These are phyloP conservation scores for Mycoemilia scoparia DNA, from an alignment of 192 early-diverging fungal genomes.

Conservation along the genomic window DNA sequence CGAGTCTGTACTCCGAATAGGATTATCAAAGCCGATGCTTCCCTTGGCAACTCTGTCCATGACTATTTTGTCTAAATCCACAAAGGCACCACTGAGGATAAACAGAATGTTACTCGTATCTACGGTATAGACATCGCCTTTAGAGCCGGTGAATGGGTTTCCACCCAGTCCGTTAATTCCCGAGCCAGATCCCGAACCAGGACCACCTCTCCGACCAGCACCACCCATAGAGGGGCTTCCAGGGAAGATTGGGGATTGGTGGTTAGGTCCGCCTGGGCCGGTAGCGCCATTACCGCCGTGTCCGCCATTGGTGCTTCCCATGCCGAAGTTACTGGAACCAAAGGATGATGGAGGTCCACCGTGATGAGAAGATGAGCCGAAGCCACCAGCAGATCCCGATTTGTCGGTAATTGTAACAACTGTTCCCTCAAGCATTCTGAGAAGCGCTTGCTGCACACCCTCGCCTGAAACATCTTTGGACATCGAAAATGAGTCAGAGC, in stretches of 20 bases:
- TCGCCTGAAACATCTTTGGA: constrained; percentile 81
- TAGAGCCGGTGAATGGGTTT: constrained; percentile 17
- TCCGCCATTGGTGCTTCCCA: no score
- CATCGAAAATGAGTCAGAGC: constrained; percentile 49
- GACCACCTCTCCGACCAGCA: neutral
- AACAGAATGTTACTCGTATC: constrained; percentile 86
- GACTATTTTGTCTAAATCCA: constrained; percentile 66
- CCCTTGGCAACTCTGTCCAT: constrained; percentile 60
- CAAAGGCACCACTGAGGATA: constrained; percentile 76
- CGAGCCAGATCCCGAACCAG: constrained; percentile 6
- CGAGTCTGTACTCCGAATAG: constrained; percentile 12
- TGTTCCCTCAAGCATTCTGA: constrained; percentile 80
- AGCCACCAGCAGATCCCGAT: constrained; percentile 33
- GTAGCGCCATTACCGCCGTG: no score
- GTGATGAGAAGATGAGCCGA: no score
- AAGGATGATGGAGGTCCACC: no score
- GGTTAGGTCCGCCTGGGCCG: no score
- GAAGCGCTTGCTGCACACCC: constrained; percentile 75
- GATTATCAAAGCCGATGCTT: constrained; percentile 63
- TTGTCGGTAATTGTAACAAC: constrained; percentile 74
- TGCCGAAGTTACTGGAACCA: no score
- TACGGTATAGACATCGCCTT: constrained; percentile 67
- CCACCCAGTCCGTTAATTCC: constrained; percentile 2
- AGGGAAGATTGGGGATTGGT: no score
- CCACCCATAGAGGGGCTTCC: neutral